A percentile compares a stretch with the other conserved stretches of the same genome.
These are phyloP conservation scores for Populus hybrid DNA, from an alignment of 441 rosid species.

Conservation along the genomic window DNA sequence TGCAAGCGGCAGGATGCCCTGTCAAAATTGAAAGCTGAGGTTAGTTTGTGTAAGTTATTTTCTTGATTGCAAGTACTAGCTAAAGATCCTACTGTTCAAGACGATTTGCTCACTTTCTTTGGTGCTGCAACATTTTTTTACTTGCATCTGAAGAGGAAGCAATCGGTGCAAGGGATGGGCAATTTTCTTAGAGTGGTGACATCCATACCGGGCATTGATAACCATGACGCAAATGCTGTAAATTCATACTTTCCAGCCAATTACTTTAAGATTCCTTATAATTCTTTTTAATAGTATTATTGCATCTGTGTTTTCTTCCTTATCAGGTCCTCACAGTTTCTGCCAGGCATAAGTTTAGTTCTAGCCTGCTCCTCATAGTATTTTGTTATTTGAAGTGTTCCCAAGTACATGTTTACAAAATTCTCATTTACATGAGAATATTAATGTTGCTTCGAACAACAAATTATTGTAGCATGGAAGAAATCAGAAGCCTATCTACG, in stretches of 20 bases:
- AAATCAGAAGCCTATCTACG: background rate
- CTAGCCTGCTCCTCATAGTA: background rate
- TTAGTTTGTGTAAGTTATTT: slow-evolving; percentile 29
- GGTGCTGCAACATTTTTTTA: background rate
- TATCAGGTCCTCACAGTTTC: too few relatives aligned
- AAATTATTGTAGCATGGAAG: too few relatives aligned
- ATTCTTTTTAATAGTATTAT: background rate
- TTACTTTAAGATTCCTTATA: background rate
- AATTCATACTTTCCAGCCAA: background rate
- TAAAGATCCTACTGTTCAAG: background rate
- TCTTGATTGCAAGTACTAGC: background rate
- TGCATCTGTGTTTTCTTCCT: background rate
- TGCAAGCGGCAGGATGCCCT: slow-evolving; percentile 69
- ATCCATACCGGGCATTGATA: slow-evolving; percentile 76
- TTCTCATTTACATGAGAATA: too few relatives aligned
- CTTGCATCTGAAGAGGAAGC: slow-evolving; percentile 57
- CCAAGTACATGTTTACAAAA: background rate
- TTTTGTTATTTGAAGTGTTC: background rate
- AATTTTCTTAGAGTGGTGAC: slow-evolving; percentile 60
- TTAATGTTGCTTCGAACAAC: too few relatives aligned
- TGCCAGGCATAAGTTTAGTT: too few relatives aligned
- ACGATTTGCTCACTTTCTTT: background rate
- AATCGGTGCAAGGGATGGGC: slow-evolving; percentile 57
- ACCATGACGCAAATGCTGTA: slow-evolving; percentile 84
- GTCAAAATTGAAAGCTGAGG: slow-evolving; percentile 81